Base-by-base conservation (phyloP, 495 filamentous ascomycete genomes). In the Penicillium pulvis region DNA sequence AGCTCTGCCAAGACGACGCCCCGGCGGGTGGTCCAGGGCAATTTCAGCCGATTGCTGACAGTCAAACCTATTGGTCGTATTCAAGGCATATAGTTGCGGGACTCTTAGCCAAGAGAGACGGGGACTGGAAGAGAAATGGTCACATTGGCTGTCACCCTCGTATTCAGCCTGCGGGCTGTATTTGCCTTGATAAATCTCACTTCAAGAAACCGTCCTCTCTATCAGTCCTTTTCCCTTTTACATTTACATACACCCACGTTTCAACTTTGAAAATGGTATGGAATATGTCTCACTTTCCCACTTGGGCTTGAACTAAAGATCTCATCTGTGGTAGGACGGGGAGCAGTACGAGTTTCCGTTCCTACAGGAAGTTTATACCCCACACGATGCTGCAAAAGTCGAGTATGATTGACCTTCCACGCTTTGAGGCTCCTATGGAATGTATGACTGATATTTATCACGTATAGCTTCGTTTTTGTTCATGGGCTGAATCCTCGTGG, bases 401-500 rank as follows among this genome's bases (percentile, higher is more conserved):
- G 71, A 76, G 73, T 76, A 62, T 41, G 59, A 1, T 39, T 35
- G 20, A 11, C 3, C 6, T 42, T 23, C 53, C 39, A 30, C 17
- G 20, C 42, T 3, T n/a, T 35, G 39, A 17, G 6, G 4, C 39
- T 41, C 16, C 6, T n/a, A 41, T 17, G 5, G 2, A 41, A 11
- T 14, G n/a, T 0, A 1, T 36, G 5, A 12, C 12, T 36, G 23
- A 26, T 30, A 26, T 10, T 12, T 2, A 2, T 11, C 9, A 16
- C 19, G 5, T 41, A 16, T 42, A 76, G 71, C 53, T 69, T 76
- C 39, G 64, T 76, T 16, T 76, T 76, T 49, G 74, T 76, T 16
- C 74, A 75, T 45, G 74, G 74, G 1, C 62, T 76, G 19, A 76
- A 76, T 35, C 71, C 73, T 45, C 71, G 66, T 26, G 74, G 71